These are phyloP conservation scores for Acanthamoeba polyphaga DNA, from an alignment of 208 protist species.

Conservation along the genomic window DNA sequence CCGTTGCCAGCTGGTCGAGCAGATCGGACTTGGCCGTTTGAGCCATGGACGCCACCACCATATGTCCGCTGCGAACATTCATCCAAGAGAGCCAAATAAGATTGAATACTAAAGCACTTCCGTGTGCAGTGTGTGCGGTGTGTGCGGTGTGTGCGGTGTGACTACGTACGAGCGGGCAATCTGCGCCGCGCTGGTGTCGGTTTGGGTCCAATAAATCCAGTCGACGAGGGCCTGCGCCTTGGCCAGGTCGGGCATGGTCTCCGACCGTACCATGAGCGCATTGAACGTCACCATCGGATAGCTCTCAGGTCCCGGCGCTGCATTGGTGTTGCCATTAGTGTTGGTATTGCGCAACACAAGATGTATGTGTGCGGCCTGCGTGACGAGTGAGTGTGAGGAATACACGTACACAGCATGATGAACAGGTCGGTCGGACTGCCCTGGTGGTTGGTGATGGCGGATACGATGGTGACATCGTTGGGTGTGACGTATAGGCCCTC, in stretches of 20 bases:
- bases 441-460: neutral
- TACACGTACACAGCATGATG: neutral
- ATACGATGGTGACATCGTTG: neutral
- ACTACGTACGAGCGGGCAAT: neutral
- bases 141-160: neutral
- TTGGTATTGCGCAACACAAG: too few species aligned
- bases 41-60: neutral
- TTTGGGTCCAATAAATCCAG: constrained; percentile 57
- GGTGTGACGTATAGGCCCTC: neutral
- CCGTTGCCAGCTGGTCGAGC: neutral
- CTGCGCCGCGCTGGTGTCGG: neutral
- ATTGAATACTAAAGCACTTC: neutral
- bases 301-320: neutral
- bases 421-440: neutral
- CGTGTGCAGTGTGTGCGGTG: neutral
- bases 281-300: constrained; percentile 32
- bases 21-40: neutral
- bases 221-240: constrained; percentile 32
- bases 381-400: too few species aligned
- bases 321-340: too few species aligned
- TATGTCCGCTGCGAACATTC: neutral
- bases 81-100: too few species aligned
- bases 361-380: too few species aligned
- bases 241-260: constrained; percentile 14
- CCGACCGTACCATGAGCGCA: neutral